These are phyloP conservation scores for Capillidium heterosporum DNA, from an alignment of 371 early-diverging fungal genomes.

Conservation along the genomic window DNA sequence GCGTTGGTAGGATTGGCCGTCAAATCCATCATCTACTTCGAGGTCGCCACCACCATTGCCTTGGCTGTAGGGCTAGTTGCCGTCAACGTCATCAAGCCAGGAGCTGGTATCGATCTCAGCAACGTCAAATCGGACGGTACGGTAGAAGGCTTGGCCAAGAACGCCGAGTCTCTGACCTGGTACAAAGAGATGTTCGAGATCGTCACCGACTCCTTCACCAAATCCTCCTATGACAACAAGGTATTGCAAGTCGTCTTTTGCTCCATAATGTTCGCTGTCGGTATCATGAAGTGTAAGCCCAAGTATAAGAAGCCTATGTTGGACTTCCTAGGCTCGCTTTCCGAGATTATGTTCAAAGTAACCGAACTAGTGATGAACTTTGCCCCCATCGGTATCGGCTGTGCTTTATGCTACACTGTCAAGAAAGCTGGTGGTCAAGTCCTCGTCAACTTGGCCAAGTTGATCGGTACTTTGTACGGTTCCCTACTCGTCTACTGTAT, in stretches of 20 bases:
- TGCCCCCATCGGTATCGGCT: conserved; percentile 56
- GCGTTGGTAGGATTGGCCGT: conserved; percentile 44
- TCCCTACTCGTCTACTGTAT: conserved; percentile 35
- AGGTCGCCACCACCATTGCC: conserved; percentile 45
- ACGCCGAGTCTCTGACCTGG: conserved; percentile 27
- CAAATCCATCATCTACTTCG: conserved; percentile 46
- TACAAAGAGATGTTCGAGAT: conserved; percentile 28
- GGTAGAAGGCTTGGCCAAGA: conserved; percentile 11
- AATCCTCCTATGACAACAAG: conserved; percentile 24
- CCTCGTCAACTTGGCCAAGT: conserved; percentile 38
- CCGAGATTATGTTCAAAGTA: conserved; percentile 51
- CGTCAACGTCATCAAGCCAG: conserved; percentile 48
- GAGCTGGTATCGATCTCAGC: conserved; percentile 18
- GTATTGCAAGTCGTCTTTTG: conserved; percentile 50
- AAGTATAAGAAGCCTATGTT: conserved; percentile 24
- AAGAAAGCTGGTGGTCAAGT: conserved; percentile 43
- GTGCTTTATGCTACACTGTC: conserved; percentile 43
- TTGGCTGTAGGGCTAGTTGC: conserved; percentile 44
- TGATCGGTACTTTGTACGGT: conserved; percentile 46
- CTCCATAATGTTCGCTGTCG: conserved; percentile 46
- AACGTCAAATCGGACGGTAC: conserved; percentile 12
- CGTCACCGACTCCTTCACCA: conserved; percentile 32
- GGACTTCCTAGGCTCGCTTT: conserved; percentile 30
- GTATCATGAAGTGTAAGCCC: conserved; percentile 30
- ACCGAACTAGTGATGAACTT: conserved; percentile 46